A percentile compares a stretch with the other conserved stretches of the same genome.
phyloP scores from a whole-genome alignment of 371 early-diverging fungal species.

The Apophysomyces variabilis region DNA sequence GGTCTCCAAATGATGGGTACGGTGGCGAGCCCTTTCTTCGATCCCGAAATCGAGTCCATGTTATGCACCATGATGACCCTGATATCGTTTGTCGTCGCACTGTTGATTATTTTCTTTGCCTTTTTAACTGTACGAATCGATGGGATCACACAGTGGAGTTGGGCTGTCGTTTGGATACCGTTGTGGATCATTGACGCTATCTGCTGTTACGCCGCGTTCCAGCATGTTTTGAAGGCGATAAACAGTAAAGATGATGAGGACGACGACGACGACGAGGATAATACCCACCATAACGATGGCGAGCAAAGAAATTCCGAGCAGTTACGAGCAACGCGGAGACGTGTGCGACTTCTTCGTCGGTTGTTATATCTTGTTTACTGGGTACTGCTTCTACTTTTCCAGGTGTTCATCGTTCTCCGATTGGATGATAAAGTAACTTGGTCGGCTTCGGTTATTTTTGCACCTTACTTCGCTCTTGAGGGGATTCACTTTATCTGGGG shows the following conservation, averaged over 20 bases:
- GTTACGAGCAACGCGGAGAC: slow-evolving; percentile 22
- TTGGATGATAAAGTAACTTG: slow-evolving; percentile 51
- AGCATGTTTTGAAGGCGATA: slow-evolving; percentile 22
- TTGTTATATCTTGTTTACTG: slow-evolving; percentile 33
- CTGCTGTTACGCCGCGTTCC: slow-evolving; percentile 30
- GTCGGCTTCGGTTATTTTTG: slow-evolving; percentile 65
- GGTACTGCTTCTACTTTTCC: slow-evolving; percentile 48
- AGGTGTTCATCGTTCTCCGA: slow-evolving; percentile 59
- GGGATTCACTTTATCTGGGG: slow-evolving; percentile 47
- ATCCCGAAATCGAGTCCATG: slow-evolving; percentile 76
- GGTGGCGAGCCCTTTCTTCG: slow-evolving; percentile 73
- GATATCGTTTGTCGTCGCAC: slow-evolving; percentile 56
- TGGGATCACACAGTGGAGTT: slow-evolving; percentile 68
- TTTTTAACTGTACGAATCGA: slow-evolving; percentile 82
- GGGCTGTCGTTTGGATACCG: slow-evolving; percentile 78
- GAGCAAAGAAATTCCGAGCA: slow-evolving; percentile 16
- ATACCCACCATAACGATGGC: slow-evolving; percentile 3
- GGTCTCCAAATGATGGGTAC: slow-evolving; percentile 84
- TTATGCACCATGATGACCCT: slow-evolving; percentile 68
- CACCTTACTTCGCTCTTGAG: slow-evolving; percentile 76
- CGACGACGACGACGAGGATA: slow-evolving; percentile 33
- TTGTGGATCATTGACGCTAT: slow-evolving; percentile 73
- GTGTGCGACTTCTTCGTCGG: slow-evolving; percentile 17
- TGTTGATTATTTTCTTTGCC: slow-evolving; percentile 79
- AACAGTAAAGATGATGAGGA: slow-evolving; percentile 35